Evolutionary conservation across 768 basidiomycete species (phyloP).

Genomic region (Rhizopogon vinicolor): DNA sequence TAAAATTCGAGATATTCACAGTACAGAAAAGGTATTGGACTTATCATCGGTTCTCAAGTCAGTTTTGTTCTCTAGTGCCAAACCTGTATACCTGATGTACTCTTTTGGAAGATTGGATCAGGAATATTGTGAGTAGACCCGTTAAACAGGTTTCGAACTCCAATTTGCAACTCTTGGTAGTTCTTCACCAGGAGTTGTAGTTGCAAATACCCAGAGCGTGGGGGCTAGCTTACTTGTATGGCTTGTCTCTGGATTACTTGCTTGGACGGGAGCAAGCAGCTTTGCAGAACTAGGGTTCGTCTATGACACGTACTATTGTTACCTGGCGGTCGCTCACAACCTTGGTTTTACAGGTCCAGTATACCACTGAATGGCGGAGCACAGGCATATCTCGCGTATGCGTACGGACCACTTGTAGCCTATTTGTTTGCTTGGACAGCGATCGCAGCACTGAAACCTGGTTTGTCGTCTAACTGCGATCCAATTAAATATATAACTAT

Average conservation of each 20-base stretch:
- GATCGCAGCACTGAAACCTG: slow-evolving; percentile 83
- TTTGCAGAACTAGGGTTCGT: slow-evolving; percentile 87
- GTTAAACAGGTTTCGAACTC: background rate
- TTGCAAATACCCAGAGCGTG: slow-evolving; percentile 84
- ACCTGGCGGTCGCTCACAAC: background rate
- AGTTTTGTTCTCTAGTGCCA: background rate
- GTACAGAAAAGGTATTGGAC: slow-evolving; percentile 54
- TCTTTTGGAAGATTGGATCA: slow-evolving; percentile 64
- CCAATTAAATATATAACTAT: background rate
- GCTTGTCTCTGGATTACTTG: slow-evolving; percentile 77
- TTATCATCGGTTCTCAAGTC: slow-evolving; percentile 81
- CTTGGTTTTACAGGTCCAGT: slow-evolving; percentile 19
- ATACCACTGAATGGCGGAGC: slow-evolving; percentile 44
- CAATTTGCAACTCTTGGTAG: slow-evolving; percentile 32
- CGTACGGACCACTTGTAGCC: slow-evolving; percentile 81
- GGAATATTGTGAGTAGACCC: slow-evolving; percentile 75
- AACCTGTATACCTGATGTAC: background rate
- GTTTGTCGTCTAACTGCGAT: slow-evolving; percentile 29
- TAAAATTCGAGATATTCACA: slow-evolving; percentile 21
- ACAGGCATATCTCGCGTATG: slow-evolving; percentile 83
- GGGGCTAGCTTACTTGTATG: slow-evolving; percentile 88
- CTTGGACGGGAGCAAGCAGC: slow-evolving; percentile 95
- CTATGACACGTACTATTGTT: background rate
- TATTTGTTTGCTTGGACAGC: slow-evolving; percentile 96
- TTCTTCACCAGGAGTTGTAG: slow-evolving; percentile 89